Conservation (phyloP, 768 basidiomycete genomes). For the Piloderma croceum region DNA sequence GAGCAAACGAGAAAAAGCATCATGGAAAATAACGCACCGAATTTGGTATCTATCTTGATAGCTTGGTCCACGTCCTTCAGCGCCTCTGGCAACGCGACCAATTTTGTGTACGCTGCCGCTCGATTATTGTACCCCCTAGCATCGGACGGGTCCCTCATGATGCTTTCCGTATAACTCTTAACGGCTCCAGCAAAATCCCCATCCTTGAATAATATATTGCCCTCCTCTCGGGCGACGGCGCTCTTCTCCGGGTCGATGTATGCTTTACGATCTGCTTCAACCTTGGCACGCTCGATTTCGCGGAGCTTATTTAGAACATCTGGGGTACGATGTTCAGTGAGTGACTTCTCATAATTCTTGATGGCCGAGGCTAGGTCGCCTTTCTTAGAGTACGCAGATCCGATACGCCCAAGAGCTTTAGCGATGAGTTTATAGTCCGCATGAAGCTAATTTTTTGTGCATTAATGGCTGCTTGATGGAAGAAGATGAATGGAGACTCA, state of each 20-base stretch:
- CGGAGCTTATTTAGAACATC: constrained; percentile 88
- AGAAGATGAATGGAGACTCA: constrained; percentile 26
- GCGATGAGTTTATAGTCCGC: constrained; percentile 95
- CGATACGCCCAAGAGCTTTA: constrained; percentile 89
- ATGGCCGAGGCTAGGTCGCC: constrained; percentile 71
- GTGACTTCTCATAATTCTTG: constrained; percentile 89
- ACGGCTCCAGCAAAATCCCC: constrained; percentile 92
- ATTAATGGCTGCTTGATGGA: background rate
- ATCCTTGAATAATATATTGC: constrained; percentile 85
- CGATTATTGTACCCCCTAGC: constrained; percentile 96
- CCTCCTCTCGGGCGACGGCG: constrained; percentile 81
- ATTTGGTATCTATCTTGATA: constrained; percentile 83
- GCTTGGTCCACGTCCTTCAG: constrained; percentile 94
- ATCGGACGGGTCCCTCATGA: constrained; percentile 90
- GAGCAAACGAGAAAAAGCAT: constrained; percentile 1
- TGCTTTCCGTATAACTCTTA: constrained; percentile 89
- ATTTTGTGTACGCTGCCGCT: constrained; percentile 95
- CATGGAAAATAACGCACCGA: constrained; percentile 46
- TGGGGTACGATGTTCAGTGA: constrained; percentile 95
- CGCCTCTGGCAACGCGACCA: constrained; percentile 89
- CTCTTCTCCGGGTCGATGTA: constrained; percentile 87
- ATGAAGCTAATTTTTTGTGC: constrained; percentile 46
- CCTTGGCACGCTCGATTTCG: constrained; percentile 70
- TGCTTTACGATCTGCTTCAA: constrained; percentile 70
- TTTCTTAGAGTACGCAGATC: constrained; percentile 79